These are phyloP conservation scores for Rhizophagus sp. DNA, from an alignment of 192 early-diverging fungal species.

Conservation along the genomic window DNA sequence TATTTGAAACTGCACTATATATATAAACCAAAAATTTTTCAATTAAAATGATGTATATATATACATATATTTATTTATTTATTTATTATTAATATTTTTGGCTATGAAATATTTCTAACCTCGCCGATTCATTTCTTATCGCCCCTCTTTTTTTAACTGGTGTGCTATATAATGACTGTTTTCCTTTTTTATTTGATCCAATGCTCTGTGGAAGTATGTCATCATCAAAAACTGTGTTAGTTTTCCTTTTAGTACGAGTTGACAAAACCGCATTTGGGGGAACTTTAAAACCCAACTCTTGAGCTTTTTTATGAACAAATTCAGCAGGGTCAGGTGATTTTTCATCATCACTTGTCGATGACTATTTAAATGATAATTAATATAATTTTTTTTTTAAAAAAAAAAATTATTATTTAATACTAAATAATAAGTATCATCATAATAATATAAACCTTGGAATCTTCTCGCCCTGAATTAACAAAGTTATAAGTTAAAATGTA, in stretches of 20 bases:
- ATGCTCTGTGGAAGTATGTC: background rate
- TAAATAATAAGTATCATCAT: background rate
- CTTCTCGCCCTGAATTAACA: no score
- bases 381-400: background rate
- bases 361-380: background rate
- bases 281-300: conserved; percentile 13
- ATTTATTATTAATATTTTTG: no score
- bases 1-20: no score
- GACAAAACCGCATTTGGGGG: background rate
- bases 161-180: background rate
- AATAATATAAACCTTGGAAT: background rate
- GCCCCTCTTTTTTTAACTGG: no score
- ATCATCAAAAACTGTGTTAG: background rate
- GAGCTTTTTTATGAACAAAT: conserved; percentile 7
- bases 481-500: no score
- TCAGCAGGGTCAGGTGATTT: background rate
- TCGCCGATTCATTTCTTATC: no score
- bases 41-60: no score
- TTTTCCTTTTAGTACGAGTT: conserved; percentile 3
- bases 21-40: no score
- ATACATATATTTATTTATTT: no score
- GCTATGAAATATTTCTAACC: no score
- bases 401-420: background rate
- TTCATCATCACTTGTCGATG: background rate
- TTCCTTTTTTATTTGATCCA: background rate